Percentiles rank a stretch among this genome's conserved stretches.
Conservation (phyloP, 2,329 filamentous ascomycete species). For the Colletotrichum spinosum region DNA sequence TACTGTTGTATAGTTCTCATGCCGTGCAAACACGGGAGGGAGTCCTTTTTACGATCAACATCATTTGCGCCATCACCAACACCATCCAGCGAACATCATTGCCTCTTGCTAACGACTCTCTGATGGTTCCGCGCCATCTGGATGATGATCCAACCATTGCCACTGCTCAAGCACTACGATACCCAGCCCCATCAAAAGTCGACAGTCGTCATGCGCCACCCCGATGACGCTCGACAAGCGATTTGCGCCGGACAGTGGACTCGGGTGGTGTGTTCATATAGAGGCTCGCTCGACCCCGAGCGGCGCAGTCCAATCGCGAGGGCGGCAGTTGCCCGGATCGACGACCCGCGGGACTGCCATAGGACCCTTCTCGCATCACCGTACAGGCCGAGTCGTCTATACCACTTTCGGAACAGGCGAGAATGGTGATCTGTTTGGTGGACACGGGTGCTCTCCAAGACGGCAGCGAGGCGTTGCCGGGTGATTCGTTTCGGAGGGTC, state of each 20-base stretch:
- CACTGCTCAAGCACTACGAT: background rate
- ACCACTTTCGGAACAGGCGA: background rate
- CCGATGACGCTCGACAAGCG: constrained; percentile 8
- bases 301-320: constrained; percentile 29
- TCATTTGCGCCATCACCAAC: background rate
- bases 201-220: constrained; percentile 11
- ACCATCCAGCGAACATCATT: constrained; percentile 1
- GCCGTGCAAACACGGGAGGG: background rate
- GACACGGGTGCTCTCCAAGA: no score
- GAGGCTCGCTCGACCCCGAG: background rate
- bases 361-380: constrained; percentile 34
- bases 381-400: constrained; percentile 1
- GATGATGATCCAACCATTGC: constrained; percentile 17
- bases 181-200: background rate
- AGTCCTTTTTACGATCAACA: background rate
- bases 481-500: no score
- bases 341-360: background rate
- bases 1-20: background rate
- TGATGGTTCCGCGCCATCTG: background rate
- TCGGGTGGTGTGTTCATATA: constrained; percentile 17
- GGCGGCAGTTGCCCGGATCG: constrained; percentile 13
- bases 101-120: background rate
- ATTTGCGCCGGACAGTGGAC: no score
- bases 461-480: no score
- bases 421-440: no score